These are phyloP conservation scores for Sporothrix phasma DNA, from an alignment of 2,329 filamentous ascomycete species.

Conservation along the genomic window DNA sequence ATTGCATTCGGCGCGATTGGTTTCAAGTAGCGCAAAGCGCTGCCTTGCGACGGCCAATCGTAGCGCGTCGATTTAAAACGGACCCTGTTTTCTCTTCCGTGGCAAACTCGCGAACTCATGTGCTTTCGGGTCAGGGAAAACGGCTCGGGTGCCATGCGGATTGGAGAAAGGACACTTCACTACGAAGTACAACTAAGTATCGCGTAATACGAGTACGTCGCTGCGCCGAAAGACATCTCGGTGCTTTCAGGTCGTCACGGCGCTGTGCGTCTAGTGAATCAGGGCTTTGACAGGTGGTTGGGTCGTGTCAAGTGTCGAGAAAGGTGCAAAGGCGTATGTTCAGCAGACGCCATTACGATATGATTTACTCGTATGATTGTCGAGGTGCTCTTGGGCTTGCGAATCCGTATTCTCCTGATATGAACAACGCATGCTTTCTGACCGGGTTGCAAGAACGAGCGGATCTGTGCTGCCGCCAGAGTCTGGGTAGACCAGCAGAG, in stretches of 20 bases:
- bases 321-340: not conserved
- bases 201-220: not conserved
- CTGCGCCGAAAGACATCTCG: not conserved
- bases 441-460: too few relatives aligned
- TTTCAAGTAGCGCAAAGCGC: constrained; percentile 6
- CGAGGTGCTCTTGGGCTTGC: too few relatives aligned
- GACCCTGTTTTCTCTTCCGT: constrained; percentile 6
- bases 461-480: not conserved
- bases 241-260: not conserved
- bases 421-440: too few relatives aligned
- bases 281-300: not conserved
- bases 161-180: constrained; percentile 3
- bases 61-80: constrained; percentile 11
- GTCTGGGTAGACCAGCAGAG: not conserved
- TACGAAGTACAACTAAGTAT: not conserved
- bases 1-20: too few relatives aligned
- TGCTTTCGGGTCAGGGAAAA: constrained; percentile 8
- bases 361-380: too few relatives aligned
- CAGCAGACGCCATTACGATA: not conserved
- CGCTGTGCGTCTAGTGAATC: not conserved
- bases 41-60: constrained; percentile 8
- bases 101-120: constrained; percentile 18
- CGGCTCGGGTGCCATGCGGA: not conserved
- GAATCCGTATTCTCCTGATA: too few relatives aligned
- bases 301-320: not conserved